Evolutionary conservation across 2,329 filamentous ascomycete species (phyloP), one percentile per base, ranked within the genome.

Genomic region (Pseudogymnoascus verrucosus): DNA sequence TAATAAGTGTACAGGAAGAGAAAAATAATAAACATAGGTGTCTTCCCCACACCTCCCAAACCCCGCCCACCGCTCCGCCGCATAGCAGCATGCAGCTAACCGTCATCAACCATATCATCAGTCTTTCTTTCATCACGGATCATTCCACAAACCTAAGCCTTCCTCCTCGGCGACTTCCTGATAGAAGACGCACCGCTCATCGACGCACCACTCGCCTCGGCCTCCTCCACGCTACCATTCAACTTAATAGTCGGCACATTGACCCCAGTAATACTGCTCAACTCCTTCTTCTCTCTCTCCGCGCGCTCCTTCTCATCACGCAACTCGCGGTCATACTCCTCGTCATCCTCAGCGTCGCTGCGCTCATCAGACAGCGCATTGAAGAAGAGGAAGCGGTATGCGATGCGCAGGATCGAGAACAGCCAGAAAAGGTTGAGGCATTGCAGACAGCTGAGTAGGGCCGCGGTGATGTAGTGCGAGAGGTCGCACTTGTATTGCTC

Each of bases 361-460:
- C 89, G 82, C 66, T 91, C 89, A 71, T 93, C 90, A 61, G 86
- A 83, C 36, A 82, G 82, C 19, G 81, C 79, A 62, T 83, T 82
- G 69, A 82, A 82, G 44, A 83, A 79, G 16, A 89, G 78, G 68
- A 90, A 89, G 65, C 89, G 82, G 70, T 87, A 90, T 57, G 88
- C 87, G 67, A 93, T 91, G 67, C 89, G 82, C 65, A 89, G 73
- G 70, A 93, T 91, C 75, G 88, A 85, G 76, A 87, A 90, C 64
- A 92, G 83, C 90, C 90, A 93, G 77, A 93, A 91, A 8, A 93
- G 74, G 74, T 93, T 93, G 62, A 93, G 80, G 1, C 85, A 84
- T 75, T 93, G 90, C 36, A 93, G 80, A 3, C 81, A 78, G 3
- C 84, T 80, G 5, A 93, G 82, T 26, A 93, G 80, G 2, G 71